Percentiles rank a stretch among this genome's conserved stretches.
These are phyloP conservation scores for Blakeslea trispora DNA, from an alignment of 371 early-diverging fungal genomes.

Conservation along the genomic window DNA sequence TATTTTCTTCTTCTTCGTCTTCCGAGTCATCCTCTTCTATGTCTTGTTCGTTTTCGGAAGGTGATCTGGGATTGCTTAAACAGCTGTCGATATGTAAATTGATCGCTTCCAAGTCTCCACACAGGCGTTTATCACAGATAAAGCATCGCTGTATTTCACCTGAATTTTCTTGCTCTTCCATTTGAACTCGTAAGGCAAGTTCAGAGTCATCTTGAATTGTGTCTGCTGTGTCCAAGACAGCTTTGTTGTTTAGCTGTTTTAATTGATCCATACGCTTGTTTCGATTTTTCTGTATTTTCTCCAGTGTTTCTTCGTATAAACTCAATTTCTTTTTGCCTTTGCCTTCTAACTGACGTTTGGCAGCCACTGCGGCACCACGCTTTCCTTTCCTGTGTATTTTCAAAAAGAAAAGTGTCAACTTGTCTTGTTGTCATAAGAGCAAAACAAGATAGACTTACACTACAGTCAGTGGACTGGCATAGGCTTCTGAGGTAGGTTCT, in stretches of 20 bases:
- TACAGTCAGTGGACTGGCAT: constrained; percentile 26
- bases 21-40: not conserved
- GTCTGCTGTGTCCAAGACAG: constrained; percentile 13
- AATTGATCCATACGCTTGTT: constrained; percentile 23
- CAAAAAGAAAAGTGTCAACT: too few relatives aligned
- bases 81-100: constrained; percentile 76
- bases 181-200: constrained; percentile 8
- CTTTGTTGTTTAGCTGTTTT: constrained; percentile 14
- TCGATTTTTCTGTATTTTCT: constrained; percentile 42
- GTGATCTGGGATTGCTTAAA: constrained; percentile 36
- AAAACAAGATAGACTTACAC: too few relatives aligned
- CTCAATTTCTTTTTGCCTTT: constrained; percentile 40
- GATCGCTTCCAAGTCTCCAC: constrained; percentile 60
- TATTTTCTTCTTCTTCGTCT: constrained; percentile 5
- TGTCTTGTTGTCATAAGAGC: too few relatives aligned
- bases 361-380: constrained; percentile 60
- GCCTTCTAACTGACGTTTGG: constrained; percentile 48
- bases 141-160: constrained; percentile 60
- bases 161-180: constrained; percentile 20
- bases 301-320: constrained; percentile 46
- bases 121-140: constrained; percentile 68
- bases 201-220: constrained; percentile 7
- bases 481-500: constrained; percentile 40
- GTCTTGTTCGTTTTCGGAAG: constrained; percentile 8
- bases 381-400: constrained; percentile 56